phyloP scores from a whole-genome alignment of 2,329 filamentous ascomycete species.

The Pyricularia grisea region DNA sequence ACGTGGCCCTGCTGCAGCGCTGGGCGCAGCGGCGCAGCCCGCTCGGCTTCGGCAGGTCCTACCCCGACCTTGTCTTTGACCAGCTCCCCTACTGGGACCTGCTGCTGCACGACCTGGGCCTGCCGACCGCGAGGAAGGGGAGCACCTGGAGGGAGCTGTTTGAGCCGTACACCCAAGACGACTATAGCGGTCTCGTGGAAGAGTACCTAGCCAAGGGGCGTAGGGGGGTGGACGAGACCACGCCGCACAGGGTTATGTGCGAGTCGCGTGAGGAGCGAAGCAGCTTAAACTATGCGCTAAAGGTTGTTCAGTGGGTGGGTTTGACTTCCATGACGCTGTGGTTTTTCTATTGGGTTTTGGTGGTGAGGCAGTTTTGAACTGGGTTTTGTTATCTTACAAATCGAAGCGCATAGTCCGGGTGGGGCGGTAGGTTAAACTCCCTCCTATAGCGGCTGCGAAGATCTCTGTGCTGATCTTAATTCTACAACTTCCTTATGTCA shows the following conservation, averaged over 20 bases:
- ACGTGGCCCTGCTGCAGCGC: conserved; percentile 39
- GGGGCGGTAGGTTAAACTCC: too few species aligned
- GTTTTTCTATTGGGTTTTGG: background rate
- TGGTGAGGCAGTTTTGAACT: background rate
- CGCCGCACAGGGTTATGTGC: background rate
- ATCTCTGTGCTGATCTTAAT: too few species aligned
- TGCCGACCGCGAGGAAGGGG: conserved; percentile 29
- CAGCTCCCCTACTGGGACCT: conserved; percentile 48
- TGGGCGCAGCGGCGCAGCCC: conserved; percentile 42
- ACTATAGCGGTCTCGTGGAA: conserved; percentile 32
- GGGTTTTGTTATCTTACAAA: too few species aligned
- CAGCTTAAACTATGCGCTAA: background rate
- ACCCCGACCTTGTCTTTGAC: conserved; percentile 51
- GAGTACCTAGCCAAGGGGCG: conserved; percentile 24
- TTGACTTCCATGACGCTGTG: background rate
- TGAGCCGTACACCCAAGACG: conserved; percentile 32
- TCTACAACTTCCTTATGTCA: too few species aligned
- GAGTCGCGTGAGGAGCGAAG: background rate
- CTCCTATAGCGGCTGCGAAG: too few species aligned
- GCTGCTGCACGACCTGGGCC: conserved; percentile 42
- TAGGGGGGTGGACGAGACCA: background rate
- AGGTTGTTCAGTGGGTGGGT: background rate
- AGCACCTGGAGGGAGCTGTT: conserved; percentile 28
- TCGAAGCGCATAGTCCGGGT: too few species aligned
- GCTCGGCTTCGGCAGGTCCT: conserved; percentile 36